Evolutionary conservation across 2,329 filamentous ascomycete genomes (phyloP).

Genomic region (Eutypa lata): DNA sequence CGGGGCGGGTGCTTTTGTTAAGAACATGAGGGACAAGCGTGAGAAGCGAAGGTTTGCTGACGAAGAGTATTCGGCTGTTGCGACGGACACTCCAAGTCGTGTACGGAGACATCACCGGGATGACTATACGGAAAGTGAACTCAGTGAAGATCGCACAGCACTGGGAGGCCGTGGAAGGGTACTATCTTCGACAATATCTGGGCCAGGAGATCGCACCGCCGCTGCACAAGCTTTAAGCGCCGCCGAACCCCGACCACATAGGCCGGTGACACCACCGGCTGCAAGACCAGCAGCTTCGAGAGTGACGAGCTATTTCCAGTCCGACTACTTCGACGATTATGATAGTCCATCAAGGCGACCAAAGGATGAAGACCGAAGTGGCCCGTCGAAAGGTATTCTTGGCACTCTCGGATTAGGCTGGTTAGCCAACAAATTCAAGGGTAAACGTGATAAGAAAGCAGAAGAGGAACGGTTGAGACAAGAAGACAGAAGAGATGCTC

Average conservation of each 20-base stretch:
- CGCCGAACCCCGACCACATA: conserved; percentile 42
- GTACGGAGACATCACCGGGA: conserved; percentile 33
- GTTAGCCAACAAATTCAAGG: conserved; percentile 62
- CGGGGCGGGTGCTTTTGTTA: conserved; percentile 61
- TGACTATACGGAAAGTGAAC: conserved; percentile 37
- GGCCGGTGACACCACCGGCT: conserved; percentile 36
- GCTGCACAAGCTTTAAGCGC: conserved; percentile 47
- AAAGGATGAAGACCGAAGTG: conserved; percentile 41
- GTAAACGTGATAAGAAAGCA: conserved; percentile 48
- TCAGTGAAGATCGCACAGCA: conserved; percentile 43
- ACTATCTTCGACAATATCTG: conserved; percentile 44
- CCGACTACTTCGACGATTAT: conserved; percentile 56
- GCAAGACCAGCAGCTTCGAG: conserved; percentile 38
- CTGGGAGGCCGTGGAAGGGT: conserved; percentile 26
- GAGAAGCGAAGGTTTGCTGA: conserved; percentile 44
- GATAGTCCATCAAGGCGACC: conserved; percentile 60
- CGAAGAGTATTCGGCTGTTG: conserved; percentile 62
- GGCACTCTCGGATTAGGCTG: conserved; percentile 66
- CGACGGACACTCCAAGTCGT: conserved; percentile 57
- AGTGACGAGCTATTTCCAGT: conserved; percentile 46
- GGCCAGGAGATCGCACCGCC: conserved; percentile 40
- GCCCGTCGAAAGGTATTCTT: conserved; percentile 54
- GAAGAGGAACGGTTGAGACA: conserved; percentile 47
- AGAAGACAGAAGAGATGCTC: conserved; percentile 55
- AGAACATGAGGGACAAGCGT: conserved; percentile 54